Percentiles rank a stretch among this genome's conserved stretches.
Conservation (phyloP, 1,284 basidiomycete genomes). For the Marasmius fiardii region DNA sequence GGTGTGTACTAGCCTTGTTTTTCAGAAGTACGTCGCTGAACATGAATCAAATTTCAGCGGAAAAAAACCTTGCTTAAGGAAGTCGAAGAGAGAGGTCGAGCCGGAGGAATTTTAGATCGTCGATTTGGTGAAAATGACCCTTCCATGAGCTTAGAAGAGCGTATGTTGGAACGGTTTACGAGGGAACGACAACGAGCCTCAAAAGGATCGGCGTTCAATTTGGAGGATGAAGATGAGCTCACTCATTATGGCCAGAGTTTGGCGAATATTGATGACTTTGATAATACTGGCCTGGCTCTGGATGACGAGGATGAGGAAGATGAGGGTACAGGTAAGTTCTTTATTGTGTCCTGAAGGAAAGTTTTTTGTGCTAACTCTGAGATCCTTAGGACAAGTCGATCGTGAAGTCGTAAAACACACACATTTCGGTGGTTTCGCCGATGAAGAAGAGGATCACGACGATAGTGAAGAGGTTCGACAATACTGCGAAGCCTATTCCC, state of each 20-base stretch:
- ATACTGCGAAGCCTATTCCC: constrained; percentile 15
- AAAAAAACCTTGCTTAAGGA: constrained; percentile 89
- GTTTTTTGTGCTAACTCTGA: constrained; percentile 1
- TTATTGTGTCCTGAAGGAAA: background rate
- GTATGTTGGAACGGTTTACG: constrained; percentile 97
- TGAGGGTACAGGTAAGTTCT: constrained; percentile 32
- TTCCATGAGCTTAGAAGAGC: constrained; percentile 88
- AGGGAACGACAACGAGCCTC: constrained; percentile 80
- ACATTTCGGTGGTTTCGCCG: constrained; percentile 90
- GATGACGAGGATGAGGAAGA: constrained; percentile 74
- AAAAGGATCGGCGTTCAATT: constrained; percentile 83
- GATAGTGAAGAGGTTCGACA: constrained; percentile 48
- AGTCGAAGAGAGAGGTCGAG: constrained; percentile 72
- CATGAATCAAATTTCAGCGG: constrained; percentile 45
- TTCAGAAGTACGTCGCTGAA: constrained; percentile 6
- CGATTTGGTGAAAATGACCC: constrained; percentile 97
- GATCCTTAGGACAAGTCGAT: constrained; percentile 58
- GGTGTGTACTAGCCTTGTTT: constrained; percentile 42
- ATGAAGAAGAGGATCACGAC: constrained; percentile 56
- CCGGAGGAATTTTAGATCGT: constrained; percentile 89
- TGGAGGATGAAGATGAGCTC: constrained; percentile 88
- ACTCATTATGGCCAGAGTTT: constrained; percentile 93
- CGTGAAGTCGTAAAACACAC: constrained; percentile 57
- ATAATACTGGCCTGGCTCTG: constrained; percentile 69
- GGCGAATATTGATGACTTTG: constrained; percentile 86